Base-by-base conservation (phyloP, 371 early-diverging fungal genomes). In the Phascolomyces articulosus region DNA sequence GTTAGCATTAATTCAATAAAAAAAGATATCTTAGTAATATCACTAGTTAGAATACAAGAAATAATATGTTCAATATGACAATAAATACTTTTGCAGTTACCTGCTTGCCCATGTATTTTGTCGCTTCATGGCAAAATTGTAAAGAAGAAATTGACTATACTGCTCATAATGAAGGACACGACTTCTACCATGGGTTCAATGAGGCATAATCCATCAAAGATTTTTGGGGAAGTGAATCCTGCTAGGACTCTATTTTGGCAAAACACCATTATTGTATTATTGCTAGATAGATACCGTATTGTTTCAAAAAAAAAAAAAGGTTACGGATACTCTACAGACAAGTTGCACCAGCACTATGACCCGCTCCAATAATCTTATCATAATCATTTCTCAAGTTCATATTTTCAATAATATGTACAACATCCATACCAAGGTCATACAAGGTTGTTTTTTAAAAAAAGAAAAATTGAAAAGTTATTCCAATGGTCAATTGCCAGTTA, bases 311-410 rank as follows among this genome's bases (percentile, higher is more conserved):
- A n/a, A n/a, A n/a, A n/a, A n/a, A n/a, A n/a, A n/a, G n/a, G n/a
- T n/a, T n/a, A n/a, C n/a, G 18, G 47, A 56, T n/a, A 10, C 51
- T 67, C 58, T 66, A 78, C 78, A 75, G 72, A n/a, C 67, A 60
- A 16, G 74, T 74, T 15, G 71, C 80, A 26, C 81, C 78, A 59
- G 74, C 70, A 28, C 77, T 74, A 60, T 81, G 81, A 2, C 81
- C 81, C 27, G 78, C 59, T 27, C 76, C 76, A 29, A 80, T 64
- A 13, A 80, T 40, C 27, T 58, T 60, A 54, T 71, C 69, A 20
- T 77, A 67, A 16, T 27, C 29, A n/a, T 53, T 28, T 40, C 66
- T 63, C 21, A 75, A 38, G 4, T 68, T 65, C 41, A 75, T 54
- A 20, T 65, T 40, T 38, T 75, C 72, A 20, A 80, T 53, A 0